Conservation (phyloP, 179 eudicot genomes). For the Pouteria campechiana region DNA sequence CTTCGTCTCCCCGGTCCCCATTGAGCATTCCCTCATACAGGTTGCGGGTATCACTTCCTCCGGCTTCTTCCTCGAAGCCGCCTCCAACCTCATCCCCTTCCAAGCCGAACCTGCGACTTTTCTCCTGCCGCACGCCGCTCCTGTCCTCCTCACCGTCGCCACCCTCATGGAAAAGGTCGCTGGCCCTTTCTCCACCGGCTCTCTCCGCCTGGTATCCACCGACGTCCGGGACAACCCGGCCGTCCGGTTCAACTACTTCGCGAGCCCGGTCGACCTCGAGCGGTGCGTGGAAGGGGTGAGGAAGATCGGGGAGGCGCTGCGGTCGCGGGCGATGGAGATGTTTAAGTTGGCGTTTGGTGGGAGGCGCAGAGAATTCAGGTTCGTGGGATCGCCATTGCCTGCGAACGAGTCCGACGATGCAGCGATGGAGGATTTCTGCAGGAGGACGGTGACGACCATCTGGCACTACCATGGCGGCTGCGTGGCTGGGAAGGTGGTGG, state of each 20-base stretch:
- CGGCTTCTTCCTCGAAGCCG: constrained; percentile 76
- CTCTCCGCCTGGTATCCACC: constrained; percentile 66
- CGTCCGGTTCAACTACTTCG: constrained; percentile 76
- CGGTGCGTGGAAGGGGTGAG: constrained; percentile 63
- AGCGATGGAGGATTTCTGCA: constrained; percentile 66
- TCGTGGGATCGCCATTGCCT: constrained; percentile 70
- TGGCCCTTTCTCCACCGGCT: constrained; percentile 64
- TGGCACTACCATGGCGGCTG: constrained; percentile 99
- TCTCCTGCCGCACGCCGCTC: constrained; percentile 30
- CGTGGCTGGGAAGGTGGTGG: constrained; percentile 77
- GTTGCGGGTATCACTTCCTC: constrained; percentile 80
- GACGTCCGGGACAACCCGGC: constrained; percentile 56
- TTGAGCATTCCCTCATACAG: constrained; percentile 85
- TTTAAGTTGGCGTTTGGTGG: constrained; percentile 43
- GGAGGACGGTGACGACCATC: constrained; percentile 74
- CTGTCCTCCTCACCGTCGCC: constrained; percentile 58
- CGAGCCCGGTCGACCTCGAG: constrained; percentile 45
- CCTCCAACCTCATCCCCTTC: constrained; percentile 66
- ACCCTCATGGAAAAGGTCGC: constrained; percentile 80
- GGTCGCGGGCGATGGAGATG: constrained; percentile 49
- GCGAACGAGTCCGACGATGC: constrained; percentile 36
- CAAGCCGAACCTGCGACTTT: constrained; percentile 46
- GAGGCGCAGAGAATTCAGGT: constrained; percentile 52
- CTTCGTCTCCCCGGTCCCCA: constrained; percentile 60
- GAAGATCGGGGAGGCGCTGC: constrained; percentile 49